These are phyloP conservation scores for Venturia effusa DNA, from an alignment of 2,329 filamentous ascomycete genomes.

Conservation along the genomic window DNA sequence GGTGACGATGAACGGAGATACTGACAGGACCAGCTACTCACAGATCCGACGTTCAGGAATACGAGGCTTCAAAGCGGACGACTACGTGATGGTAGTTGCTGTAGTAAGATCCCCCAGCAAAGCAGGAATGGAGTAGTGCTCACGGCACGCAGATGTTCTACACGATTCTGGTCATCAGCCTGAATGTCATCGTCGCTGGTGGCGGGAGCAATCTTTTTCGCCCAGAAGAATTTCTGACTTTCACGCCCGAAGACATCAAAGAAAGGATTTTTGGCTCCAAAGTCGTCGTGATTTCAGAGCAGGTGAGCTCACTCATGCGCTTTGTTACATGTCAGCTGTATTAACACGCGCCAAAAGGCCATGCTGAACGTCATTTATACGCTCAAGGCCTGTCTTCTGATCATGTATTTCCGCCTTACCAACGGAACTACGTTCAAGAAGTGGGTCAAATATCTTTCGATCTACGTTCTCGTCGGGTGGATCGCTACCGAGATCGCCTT, in stretches of 20 bases:
- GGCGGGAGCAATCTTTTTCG: slow-evolving; percentile 34
- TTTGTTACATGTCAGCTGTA: background rate
- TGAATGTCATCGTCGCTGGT: slow-evolving; percentile 30
- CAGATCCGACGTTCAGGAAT: slow-evolving; percentile 11
- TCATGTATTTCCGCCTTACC: slow-evolving; percentile 47
- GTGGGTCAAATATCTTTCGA: slow-evolving; percentile 38
- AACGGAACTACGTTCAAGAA: slow-evolving; percentile 37
- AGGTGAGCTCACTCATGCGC: slow-evolving; percentile 19
- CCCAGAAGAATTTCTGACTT: slow-evolving; percentile 26
- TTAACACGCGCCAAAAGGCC: slow-evolving; percentile 29
- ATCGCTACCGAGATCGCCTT: slow-evolving; percentile 45
- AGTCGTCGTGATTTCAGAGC: slow-evolving; percentile 34
- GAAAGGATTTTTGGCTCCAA: slow-evolving; percentile 35
- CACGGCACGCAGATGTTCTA: slow-evolving; percentile 23
- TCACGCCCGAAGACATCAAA: slow-evolving; percentile 27
- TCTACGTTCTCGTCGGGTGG: slow-evolving; percentile 38
- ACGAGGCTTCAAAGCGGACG: slow-evolving; percentile 12
- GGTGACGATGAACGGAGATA: background rate
- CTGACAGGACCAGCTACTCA: slow-evolving; percentile 12
- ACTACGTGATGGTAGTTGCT: slow-evolving; percentile 14
- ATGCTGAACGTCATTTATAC: slow-evolving; percentile 50
- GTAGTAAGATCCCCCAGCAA: background rate
- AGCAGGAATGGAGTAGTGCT: background rate
- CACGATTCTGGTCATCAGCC: slow-evolving; percentile 29
- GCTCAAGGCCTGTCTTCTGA: slow-evolving; percentile 45